These are phyloP conservation scores for Rhodotorula toruloides DNA, from an alignment of 768 basidiomycete genomes.

Conservation along the genomic window DNA sequence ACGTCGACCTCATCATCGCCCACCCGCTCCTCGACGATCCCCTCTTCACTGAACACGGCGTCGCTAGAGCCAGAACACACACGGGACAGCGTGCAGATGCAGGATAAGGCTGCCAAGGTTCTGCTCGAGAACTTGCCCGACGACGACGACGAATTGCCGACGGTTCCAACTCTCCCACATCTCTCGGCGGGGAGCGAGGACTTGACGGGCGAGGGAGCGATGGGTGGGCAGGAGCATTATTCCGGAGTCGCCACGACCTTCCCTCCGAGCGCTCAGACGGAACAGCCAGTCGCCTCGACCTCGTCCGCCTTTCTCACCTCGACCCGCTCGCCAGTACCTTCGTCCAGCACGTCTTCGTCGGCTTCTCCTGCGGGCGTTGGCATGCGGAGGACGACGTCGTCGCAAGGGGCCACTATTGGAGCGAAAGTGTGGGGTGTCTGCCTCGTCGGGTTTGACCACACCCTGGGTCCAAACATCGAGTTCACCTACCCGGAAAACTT, in stretches of 20 bases:
- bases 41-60: too few species aligned
- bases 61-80: too few species aligned
- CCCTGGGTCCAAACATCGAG: slow-evolving; percentile 91
- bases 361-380: background rate
- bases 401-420: background rate
- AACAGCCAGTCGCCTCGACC: slow-evolving; percentile 45
- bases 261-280: background rate
- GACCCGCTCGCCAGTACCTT: background rate
- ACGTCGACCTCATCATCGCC: too few species aligned
- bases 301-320: background rate
- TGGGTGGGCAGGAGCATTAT: too few species aligned
- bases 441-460: slow-evolving; percentile 42
- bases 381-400: background rate
- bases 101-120: too few species aligned
- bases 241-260: background rate
- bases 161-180: too few species aligned
- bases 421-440: slow-evolving; percentile 23
- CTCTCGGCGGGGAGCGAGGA: too few species aligned
- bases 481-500: slow-evolving; percentile 52
- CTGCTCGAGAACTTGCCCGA: too few species aligned
- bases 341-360: background rate
- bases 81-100: too few species aligned
- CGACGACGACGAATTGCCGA: too few species aligned
- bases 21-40: too few species aligned
- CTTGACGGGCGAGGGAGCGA: too few species aligned